Base-by-base conservation (phyloP, 2,329 filamentous ascomycete species). In the Trichoderma asperellum region DNA sequence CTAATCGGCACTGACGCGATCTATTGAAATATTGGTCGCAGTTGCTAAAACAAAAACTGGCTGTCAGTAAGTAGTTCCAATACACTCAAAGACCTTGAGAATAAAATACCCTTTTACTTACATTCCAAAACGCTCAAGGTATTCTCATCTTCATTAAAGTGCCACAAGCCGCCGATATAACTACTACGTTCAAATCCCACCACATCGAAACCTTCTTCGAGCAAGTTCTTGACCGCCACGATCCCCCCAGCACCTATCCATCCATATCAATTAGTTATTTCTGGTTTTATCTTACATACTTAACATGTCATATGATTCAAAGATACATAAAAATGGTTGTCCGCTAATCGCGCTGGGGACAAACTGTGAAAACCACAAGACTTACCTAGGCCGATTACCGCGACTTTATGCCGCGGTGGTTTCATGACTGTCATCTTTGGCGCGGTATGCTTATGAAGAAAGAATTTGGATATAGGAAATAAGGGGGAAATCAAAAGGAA, bases 161-260 rank as follows among this genome's bases (percentile, higher is more conserved):
- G 77, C 82, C 82, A 84, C 0, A 84, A 72, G 0, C 83, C 82
- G 11, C 83, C 82, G 21, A 83, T 73, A 67, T 78, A 79, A 56
- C 73, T 69, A 66, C 80, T 81, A 34, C 78, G 75, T 59, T 85
- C 83, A 57, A 84, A 84, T 2, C 79, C 82, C 1, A 78, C 77
- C 5, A 79, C 82, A 11, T 83, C 73, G 63, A 83, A 84, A 10
- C 82, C 81, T 73, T 82, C 81, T 68, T 84, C 82, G 2, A 78
- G 72, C 21, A 84, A 71, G 47, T 80, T 80, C 73, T 84, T 85
- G 62, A 82, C 74, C 6, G 79, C 74, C 8, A 80, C 78, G 24
- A 82, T 76, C 53, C 81, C 81, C 59, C 79, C 75, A 18, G 77
- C 77, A 16, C 80, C 79, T 79, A 58, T 18, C 68, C 29, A 16